A percentile compares a stretch with the other conserved stretches of the same genome.
phyloP scores from a whole-genome alignment of 2,329 filamentous ascomycete species.

The Dactylellina drechsleri region DNA sequence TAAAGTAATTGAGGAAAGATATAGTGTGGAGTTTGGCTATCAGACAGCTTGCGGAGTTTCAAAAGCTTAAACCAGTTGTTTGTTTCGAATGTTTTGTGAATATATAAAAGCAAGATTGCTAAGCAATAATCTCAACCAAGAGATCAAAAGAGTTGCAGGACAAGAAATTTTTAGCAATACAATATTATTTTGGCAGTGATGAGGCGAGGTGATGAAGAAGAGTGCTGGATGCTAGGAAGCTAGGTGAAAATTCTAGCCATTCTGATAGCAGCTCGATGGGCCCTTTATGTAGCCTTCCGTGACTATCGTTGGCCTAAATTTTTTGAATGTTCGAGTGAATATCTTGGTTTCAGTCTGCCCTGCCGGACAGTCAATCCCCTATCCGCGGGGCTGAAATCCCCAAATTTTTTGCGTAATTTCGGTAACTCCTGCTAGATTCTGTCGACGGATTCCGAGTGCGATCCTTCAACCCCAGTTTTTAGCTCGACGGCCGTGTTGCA shows the following conservation, averaged over 20 bases:
- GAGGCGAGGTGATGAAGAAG: background rate
- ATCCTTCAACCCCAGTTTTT: background rate
- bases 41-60: too few species aligned
- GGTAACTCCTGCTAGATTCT: background rate
- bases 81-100: background rate
- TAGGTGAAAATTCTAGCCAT: background rate
- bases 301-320: background rate
- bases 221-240: background rate
- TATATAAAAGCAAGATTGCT: background rate
- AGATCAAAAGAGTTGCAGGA: background rate
- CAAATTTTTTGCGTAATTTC: background rate
- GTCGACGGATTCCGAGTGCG: conserved; percentile 15
- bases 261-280: background rate
- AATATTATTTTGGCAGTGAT: background rate
- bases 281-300: background rate
- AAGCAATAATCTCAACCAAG: conserved; percentile 1
- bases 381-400: conserved; percentile 10
- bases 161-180: background rate
- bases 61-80: background rate
- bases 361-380: background rate
- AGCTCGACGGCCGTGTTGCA: background rate
- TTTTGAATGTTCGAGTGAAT: background rate
- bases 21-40: background rate
- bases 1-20: background rate
- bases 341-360: background rate